These are phyloP conservation scores for Pyrenochaeta sp. DNA, from an alignment of 2,329 filamentous ascomycete species.

Conservation along the genomic window DNA sequence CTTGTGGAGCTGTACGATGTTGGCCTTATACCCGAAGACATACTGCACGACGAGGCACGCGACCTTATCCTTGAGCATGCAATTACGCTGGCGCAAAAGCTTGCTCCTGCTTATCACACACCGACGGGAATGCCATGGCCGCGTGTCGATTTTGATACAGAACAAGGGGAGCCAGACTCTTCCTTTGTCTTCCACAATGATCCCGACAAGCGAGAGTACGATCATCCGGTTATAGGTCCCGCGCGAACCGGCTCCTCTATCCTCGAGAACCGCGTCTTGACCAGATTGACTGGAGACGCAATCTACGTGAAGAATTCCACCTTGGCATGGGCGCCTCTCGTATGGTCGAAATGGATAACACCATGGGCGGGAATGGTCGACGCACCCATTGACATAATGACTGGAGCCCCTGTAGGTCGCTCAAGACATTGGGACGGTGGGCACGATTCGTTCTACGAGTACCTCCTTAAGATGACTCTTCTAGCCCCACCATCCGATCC, in stretches of 20 bases:
- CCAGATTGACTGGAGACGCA: constrained; percentile 50
- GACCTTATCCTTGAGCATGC: constrained; percentile 48
- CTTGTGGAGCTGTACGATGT: constrained; percentile 54
- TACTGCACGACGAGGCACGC: constrained; percentile 42
- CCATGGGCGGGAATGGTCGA: constrained; percentile 53
- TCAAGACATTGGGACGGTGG: constrained; percentile 55
- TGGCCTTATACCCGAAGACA: constrained; percentile 46
- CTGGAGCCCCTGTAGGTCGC: constrained; percentile 49
- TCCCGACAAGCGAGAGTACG: constrained; percentile 41
- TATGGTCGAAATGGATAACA: constrained; percentile 53
- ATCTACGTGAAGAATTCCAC: constrained; percentile 55
- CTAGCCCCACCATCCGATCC: constrained; percentile 48
- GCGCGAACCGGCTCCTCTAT: constrained; percentile 56
- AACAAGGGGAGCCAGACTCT: constrained; percentile 43
- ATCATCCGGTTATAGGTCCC: constrained; percentile 50
- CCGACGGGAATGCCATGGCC: constrained; percentile 56
- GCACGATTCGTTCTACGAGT: constrained; percentile 56
- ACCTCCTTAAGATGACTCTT: constrained; percentile 52
- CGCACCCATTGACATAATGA: constrained; percentile 54
- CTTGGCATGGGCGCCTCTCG: constrained; percentile 54
- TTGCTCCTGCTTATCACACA: constrained; percentile 52
- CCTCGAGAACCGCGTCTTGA: constrained; percentile 55
- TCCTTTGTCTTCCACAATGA: constrained; percentile 36
- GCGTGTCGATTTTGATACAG: constrained; percentile 52
- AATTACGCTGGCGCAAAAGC: constrained; percentile 46